phyloP scores from a whole-genome alignment of 2,329 filamentous ascomycete species.

The Hymenoscyphus albidus region DNA sequence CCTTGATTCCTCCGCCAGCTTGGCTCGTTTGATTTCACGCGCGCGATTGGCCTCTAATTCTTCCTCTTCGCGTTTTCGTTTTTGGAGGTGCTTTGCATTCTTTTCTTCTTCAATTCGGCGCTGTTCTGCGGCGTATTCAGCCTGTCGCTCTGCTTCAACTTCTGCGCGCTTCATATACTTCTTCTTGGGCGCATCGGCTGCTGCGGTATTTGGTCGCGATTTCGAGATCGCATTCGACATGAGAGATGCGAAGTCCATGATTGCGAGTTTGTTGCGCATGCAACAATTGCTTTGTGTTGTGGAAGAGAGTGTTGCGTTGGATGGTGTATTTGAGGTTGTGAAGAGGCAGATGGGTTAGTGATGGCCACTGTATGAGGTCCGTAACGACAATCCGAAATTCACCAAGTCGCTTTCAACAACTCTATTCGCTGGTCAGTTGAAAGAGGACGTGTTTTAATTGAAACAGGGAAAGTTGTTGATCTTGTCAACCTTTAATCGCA shows the following conservation, averaged over 20 bases:
- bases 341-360: neutral
- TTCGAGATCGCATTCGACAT: conserved; percentile 93
- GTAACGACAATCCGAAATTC: neutral
- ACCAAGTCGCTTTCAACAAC: neutral
- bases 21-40: conserved; percentile 77
- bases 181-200: conserved; percentile 40
- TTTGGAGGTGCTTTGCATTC: conserved; percentile 64
- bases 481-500: conserved; percentile 1
- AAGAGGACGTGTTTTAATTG: neutral
- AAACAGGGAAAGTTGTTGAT: neutral
- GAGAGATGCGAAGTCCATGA: conserved; percentile 91
- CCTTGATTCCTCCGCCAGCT: conserved; percentile 76
- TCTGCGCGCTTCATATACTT: conserved; percentile 88
- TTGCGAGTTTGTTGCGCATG: conserved; percentile 25
- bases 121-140: conserved; percentile 79
- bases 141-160: conserved; percentile 75
- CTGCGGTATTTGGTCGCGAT: conserved; percentile 50
- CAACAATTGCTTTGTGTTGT: neutral
- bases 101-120: conserved; percentile 68
- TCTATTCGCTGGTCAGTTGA: neutral
- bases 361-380: neutral
- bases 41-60: conserved; percentile 63
- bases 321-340: neutral
- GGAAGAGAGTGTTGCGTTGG: neutral
- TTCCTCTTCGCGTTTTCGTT: conserved; percentile 88